Percentiles rank a stretch among this genome's conserved stretches.
Conservation (phyloP, 768 basidiomycete species). For the Suillus occidentalis region DNA sequence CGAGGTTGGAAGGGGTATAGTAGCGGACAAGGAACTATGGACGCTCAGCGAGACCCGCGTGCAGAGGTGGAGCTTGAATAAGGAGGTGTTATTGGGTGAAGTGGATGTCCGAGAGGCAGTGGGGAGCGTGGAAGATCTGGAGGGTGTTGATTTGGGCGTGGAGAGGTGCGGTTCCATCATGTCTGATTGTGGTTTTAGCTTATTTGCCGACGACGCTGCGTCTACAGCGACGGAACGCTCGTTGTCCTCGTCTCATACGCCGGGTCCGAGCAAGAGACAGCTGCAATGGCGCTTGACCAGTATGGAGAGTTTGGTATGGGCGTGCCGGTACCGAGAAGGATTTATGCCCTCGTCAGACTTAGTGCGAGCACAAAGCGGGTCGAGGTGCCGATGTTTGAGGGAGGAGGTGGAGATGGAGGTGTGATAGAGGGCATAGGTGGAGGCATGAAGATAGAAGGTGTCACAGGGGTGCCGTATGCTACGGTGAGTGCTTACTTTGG, state of each 20-base stretch:
- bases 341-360: slow-evolving; percentile 63
- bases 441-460: slow-evolving; percentile 44
- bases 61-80: slow-evolving; percentile 59
- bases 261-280: slow-evolving; percentile 41
- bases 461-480: slow-evolving; percentile 72
- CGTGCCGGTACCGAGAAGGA: slow-evolving; percentile 47
- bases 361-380: slow-evolving; percentile 18
- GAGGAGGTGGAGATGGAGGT: slow-evolving; percentile 21
- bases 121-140: slow-evolving; percentile 59
- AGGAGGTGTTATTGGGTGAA: slow-evolving; percentile 61
- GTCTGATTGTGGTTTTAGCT: not conserved
- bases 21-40: slow-evolving; percentile 60
- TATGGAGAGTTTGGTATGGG: slow-evolving; percentile 38
- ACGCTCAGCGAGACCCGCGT: slow-evolving; percentile 64
- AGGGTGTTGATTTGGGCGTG: slow-evolving; percentile 68
- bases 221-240: slow-evolving; percentile 49
- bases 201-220: slow-evolving; percentile 7
- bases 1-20: slow-evolving; percentile 11
- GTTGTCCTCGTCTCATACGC: slow-evolving; percentile 70
- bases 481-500: slow-evolving; percentile 42
- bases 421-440: slow-evolving; percentile 26
- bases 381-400: slow-evolving; percentile 27
- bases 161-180: slow-evolving; percentile 44
- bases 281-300: slow-evolving; percentile 33
- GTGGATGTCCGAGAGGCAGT: slow-evolving; percentile 54